phyloP scores from a whole-genome alignment of 108 stramenopile genomes.

The Nitzschia sp. region DNA sequence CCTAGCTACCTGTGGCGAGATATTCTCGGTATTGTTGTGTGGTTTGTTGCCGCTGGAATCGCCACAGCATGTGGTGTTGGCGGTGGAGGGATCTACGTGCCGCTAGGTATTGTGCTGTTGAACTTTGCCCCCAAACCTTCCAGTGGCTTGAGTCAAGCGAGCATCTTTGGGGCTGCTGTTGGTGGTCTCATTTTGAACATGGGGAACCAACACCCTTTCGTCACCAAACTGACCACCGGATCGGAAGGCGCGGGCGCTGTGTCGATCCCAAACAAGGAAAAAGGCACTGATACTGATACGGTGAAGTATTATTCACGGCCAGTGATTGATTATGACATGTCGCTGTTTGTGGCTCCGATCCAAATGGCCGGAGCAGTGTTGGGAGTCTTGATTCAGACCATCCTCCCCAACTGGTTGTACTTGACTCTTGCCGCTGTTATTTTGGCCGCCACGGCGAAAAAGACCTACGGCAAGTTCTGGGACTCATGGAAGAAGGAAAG shows the following conservation, averaged over 20 bases:
- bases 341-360: constrained; percentile 56
- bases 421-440: constrained; percentile 45
- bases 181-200: constrained; percentile 58
- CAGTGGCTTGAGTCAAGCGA: constrained; percentile 58
- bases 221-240: neutral
- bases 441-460: constrained; percentile 47
- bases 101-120: constrained; percentile 57
- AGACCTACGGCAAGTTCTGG: constrained; percentile 51
- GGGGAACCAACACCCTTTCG: constrained; percentile 45
- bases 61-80: constrained; percentile 68
- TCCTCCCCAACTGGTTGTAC: constrained; percentile 59
- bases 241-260: neutral
- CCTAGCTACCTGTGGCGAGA: constrained; percentile 56
- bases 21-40: constrained; percentile 54
- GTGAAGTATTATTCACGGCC: constrained; percentile 61
- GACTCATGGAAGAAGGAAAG: constrained; percentile 39
- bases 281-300: constrained; percentile 24
- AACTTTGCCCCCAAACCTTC: constrained; percentile 56
- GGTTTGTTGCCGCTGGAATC: constrained; percentile 53
- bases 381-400: constrained; percentile 52
- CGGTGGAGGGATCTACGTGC: constrained; percentile 70
- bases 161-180: constrained; percentile 59
- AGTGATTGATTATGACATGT: constrained; percentile 64
- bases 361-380: constrained; percentile 69
- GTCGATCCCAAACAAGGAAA: constrained; percentile 9